Evolutionary conservation across 495 filamentous ascomycete genomes (phyloP), one percentile per base, ranked within the genome.

Genomic region (Penicillium flavigenum): DNA sequence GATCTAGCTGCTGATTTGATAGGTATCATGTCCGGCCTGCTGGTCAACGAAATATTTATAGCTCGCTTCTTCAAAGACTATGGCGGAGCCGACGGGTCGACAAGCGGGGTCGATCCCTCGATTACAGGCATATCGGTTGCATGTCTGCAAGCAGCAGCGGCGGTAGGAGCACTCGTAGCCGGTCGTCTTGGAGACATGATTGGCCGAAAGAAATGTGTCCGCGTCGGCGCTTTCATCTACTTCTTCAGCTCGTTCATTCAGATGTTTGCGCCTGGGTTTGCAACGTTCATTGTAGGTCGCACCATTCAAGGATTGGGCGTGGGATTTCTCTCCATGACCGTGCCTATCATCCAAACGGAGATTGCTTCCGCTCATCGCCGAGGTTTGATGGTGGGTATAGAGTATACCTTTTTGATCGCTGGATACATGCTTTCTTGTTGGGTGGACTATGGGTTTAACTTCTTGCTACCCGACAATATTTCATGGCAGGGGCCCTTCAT

Each of bases 341-440:
- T 71, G 31, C 68, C 68, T 20, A 65, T 71, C 47, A 66, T 66
- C 26, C 63, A 66, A 51, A 63, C 68, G 1, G 68, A 71, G 42
- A 68, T 71, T 58, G 66, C 68, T 1, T 43, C 63, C 0, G 53
- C 68, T 1, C 63, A 68, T 51, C 54, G 59, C 19, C 62, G 66
- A 24, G 69, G 69, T 17, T 32, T 70, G 27, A 68, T 72, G 64
- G 69, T 72, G 1, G 67, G 65, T 8, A 70, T 70, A 20, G 67
- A 72, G 50, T 68, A 70, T 36, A 70, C 58, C 5, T 66, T 58
- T 47, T 51, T 63, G 53, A 70, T 68, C 36, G 67, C 57, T 10
- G 69, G 69, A 41, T 68, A 68, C 38, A 70, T 70, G 67, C 56
- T 72, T 3, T 66, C 63, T 22, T 70, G 65, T 44, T 70, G 65